phyloP scores from a whole-genome alignment of 345 rosid genomes.

The Populus ilicifolia region DNA sequence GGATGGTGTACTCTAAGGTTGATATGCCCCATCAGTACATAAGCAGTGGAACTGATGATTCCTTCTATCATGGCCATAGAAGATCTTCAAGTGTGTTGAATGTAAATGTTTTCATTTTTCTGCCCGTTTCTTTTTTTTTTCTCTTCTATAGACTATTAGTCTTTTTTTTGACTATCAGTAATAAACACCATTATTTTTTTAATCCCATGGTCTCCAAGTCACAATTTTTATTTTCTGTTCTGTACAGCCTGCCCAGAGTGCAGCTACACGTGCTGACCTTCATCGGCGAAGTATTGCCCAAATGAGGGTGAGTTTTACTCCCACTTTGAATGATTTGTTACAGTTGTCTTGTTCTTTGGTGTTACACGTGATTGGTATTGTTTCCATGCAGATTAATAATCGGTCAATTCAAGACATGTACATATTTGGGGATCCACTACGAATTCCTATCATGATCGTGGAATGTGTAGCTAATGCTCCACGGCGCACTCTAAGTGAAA shows the following conservation, averaged over 20 bases:
- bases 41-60: slow-evolving; percentile 64
- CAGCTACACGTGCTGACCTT: slow-evolving; percentile 88
- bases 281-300: slow-evolving; percentile 94
- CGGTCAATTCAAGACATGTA: slow-evolving; percentile 88
- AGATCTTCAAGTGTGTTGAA: slow-evolving; percentile 63
- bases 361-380: slow-evolving; percentile 14
- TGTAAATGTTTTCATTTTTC: slow-evolving; percentile 41
- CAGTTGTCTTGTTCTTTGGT: background rate
- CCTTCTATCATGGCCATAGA: slow-evolving; percentile 50
- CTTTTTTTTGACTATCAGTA: slow-evolving; percentile 15
- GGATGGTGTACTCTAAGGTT: slow-evolving; percentile 93
- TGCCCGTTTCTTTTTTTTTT: background rate
- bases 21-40: slow-evolving; percentile 95
- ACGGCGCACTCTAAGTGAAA: slow-evolving; percentile 69
- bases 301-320: slow-evolving; percentile 66
- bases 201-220: slow-evolving; percentile 16
- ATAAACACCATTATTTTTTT: slow-evolving; percentile 3
- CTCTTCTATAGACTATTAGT: background rate
- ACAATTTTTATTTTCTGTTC: slow-evolving; percentile 2
- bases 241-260: slow-evolving; percentile 70
- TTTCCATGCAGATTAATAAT: slow-evolving; percentile 69
- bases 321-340: background rate
- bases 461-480: slow-evolving; percentile 90
- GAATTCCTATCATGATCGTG: slow-evolving; percentile 71
- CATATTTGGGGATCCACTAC: slow-evolving; percentile 76